These are phyloP conservation scores for Kwoniella europaea DNA, from an alignment of 768 basidiomycete species.

Conservation along the genomic window DNA sequence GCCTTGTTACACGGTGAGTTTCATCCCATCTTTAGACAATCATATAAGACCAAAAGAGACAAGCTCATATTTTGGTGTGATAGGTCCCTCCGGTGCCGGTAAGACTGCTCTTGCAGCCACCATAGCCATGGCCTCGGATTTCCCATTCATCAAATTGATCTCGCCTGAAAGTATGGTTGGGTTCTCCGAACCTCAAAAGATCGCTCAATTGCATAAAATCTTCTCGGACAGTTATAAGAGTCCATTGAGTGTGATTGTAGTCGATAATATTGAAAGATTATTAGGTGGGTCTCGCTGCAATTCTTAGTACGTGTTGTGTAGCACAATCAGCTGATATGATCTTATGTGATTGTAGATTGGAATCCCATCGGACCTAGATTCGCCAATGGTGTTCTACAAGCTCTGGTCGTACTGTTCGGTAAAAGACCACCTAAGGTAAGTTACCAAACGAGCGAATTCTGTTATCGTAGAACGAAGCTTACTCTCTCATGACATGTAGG, in stretches of 20 bases:
- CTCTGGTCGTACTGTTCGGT: constrained; percentile 82
- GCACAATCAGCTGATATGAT: too few species aligned
- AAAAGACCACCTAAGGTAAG: constrained; percentile 89
- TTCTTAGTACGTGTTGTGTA: too few species aligned
- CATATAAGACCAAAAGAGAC: too few species aligned
- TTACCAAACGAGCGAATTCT: too few species aligned
- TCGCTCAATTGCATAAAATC: constrained; percentile 85
- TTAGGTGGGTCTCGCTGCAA: constrained; percentile 67
- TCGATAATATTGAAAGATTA: constrained; percentile 91
- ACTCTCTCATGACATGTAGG: constrained; percentile 62
- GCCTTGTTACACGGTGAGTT: constrained; percentile 78
- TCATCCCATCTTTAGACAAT: too few species aligned
- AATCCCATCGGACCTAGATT: constrained; percentile 96
- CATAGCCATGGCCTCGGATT: constrained; percentile 90
- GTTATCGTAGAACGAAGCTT: too few species aligned
- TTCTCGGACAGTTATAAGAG: constrained; percentile 97
- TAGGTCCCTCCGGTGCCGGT: constrained; percentile 80
- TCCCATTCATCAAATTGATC: constrained; percentile 96
- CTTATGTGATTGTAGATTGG: constrained; percentile 71
- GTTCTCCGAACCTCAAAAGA: constrained; percentile 88
- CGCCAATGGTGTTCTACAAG: constrained; percentile 90
- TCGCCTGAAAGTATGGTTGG: constrained; percentile 98
- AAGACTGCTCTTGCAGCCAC: constrained; percentile 94
- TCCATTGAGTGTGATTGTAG: constrained; percentile 91
- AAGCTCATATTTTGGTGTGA: too few species aligned